Evolutionary conservation across 495 filamentous ascomycete genomes (phyloP), one percentile per base, ranked within the genome.

Genomic region (Chaetomium cochliodes): DNA sequence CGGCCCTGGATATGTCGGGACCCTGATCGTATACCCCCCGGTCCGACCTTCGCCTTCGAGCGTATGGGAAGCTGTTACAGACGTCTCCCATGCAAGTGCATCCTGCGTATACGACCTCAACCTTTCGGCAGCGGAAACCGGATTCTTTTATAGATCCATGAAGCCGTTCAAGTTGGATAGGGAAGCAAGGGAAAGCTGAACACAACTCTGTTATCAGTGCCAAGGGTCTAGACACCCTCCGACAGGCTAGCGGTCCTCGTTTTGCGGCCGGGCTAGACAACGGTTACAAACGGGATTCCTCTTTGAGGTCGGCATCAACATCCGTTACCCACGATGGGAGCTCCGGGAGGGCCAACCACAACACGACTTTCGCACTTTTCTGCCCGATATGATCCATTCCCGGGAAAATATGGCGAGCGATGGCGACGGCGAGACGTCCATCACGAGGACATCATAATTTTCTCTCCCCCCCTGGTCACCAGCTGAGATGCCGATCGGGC

Each of bases 401-500:
- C 22, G 44, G 44, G n/a, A 47, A 47, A 47, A 47, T n/a, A 47
- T n/a, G 41, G 41, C 41, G 41, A 44, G 5, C 1, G 41, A 18
- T 18, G 41, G 23, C 18, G n/a, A 50, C 1, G 26, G 28, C 52
- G 28, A 37, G 49, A 20, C 15, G 1, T n/a, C 15, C 18, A 54
- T 63, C 65, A 67, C 59, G 65, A 53, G 59, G 54, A 63, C 53
- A 63, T 12, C 54, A 7, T 18, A 51, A 13, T 66, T 58, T 58
- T 53, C 20, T 15, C 26, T 11, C 1, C n/a, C 47, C 6, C 42
- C 58, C 18, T 51, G 2, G 39, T 37, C 30, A 26, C 28, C 44
- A 23, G 42, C 55, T 26, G 54, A 15, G n/a, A 25, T 51, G 16
- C 54, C 62, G 62, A 58, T 46, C 42, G 12, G 44, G 13, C 41